A percentile compares a stretch with the other conserved stretches of the same genome.
Conservation (phyloP, 208 protist species). For the Leptomonas seymouri region DNA sequence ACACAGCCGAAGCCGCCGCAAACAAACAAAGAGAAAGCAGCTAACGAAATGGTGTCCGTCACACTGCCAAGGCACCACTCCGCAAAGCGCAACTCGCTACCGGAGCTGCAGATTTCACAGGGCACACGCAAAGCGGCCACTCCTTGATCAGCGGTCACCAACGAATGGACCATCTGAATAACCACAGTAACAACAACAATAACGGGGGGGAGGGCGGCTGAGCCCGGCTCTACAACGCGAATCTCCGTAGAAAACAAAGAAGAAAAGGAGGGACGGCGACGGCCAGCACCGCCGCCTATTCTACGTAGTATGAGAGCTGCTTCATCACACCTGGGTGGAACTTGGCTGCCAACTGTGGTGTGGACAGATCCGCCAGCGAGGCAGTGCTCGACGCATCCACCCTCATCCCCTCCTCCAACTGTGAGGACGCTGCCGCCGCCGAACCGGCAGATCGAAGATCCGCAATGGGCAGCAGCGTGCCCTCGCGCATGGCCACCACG, state of each 20-base stretch:
- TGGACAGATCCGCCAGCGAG: background rate
- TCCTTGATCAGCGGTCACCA: background rate
- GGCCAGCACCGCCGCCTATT: background rate
- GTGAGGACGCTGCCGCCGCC: slow-evolving; percentile 1
- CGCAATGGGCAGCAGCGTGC: slow-evolving; percentile 35
- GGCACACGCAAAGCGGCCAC: too few relatives aligned
- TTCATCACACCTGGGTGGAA: slow-evolving; percentile 21
- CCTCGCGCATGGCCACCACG: slow-evolving; percentile 74
- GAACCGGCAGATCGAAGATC: slow-evolving; percentile 16
- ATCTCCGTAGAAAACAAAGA: background rate
- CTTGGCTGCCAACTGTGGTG: background rate
- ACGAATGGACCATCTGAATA: background rate
- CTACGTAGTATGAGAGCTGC: slow-evolving; percentile 30
- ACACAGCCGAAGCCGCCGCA: too few relatives aligned
- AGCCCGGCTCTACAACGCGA: too few relatives aligned
- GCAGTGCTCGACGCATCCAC: background rate
- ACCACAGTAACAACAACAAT: background rate
- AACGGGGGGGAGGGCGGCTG: too few relatives aligned
- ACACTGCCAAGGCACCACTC: too few relatives aligned
- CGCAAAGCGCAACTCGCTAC: too few relatives aligned
- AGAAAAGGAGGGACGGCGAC: background rate
- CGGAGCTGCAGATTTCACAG: too few relatives aligned
- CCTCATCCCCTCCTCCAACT: background rate
- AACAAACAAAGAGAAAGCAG: too few relatives aligned
- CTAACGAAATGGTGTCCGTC: too few relatives aligned